These are phyloP conservation scores for Jaapia argillacea DNA, from an alignment of 768 basidiomycete species.

Conservation along the genomic window DNA sequence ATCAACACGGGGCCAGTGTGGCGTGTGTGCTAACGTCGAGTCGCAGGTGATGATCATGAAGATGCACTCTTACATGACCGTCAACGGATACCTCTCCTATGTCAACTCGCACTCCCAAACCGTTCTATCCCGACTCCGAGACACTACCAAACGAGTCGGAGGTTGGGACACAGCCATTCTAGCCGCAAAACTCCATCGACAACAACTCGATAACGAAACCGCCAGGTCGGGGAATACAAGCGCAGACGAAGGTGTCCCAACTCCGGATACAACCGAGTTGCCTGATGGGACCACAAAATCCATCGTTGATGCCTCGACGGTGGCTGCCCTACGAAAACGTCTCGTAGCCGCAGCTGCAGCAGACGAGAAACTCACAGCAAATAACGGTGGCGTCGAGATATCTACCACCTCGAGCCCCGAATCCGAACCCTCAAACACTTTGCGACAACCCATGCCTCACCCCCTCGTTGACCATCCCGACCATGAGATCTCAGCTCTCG, in stretches of 20 bases:
- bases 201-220: conserved; percentile 25
- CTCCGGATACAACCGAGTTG: conserved; percentile 23
- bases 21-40: not conserved
- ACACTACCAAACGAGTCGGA: conserved; percentile 39
- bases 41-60: conserved; percentile 81
- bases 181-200: conserved; percentile 36
- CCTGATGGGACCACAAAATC: conserved; percentile 41
- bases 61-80: conserved; percentile 88
- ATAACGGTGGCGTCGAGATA: not conserved
- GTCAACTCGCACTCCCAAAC: conserved; percentile 35
- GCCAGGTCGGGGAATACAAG: conserved; percentile 16
- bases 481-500: conserved; percentile 51
- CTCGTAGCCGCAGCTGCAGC: conserved; percentile 31
- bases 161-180: conserved; percentile 57
- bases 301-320: conserved; percentile 42
- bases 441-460: conserved; percentile 22
- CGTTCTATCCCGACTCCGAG: conserved; percentile 33
- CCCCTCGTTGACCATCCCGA: conserved; percentile 60
- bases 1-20: conserved; percentile 10
- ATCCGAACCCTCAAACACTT: not conserved
- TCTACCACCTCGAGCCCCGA: conserved; percentile 3
- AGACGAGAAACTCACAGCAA: conserved; percentile 7
- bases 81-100: conserved; percentile 75
- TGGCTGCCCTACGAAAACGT: conserved; percentile 46
- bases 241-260: conserved; percentile 16